Base-by-base conservation (phyloP, 176 grass and related monocot genomes). In the Coix lacrymajobi region DNA sequence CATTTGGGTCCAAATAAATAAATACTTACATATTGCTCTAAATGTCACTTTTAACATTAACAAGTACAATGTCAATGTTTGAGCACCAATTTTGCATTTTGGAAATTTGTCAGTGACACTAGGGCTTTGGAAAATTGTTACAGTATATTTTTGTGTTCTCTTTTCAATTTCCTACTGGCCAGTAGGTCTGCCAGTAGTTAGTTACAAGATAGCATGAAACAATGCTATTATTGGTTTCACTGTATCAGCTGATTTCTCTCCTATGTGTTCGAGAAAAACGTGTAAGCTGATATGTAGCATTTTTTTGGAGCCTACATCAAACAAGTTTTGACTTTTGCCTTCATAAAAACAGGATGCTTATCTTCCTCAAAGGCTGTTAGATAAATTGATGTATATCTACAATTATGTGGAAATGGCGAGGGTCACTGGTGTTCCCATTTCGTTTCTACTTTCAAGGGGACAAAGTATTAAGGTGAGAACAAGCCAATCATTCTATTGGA, bases 361-460 rank as follows among this genome's bases (percentile, higher is more conserved):
- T 88, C 92, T 98, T 79, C 96, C 96, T 15, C 96, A 98, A 78
- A 82, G 96, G 66, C 87, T 98, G 57, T 82, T 98, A 84, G 96
- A 98, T 76, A 98, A 98, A 84, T 86, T 98, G 85, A 93, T 98
- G 96, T 95, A 90, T 87, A 88, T 98, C 82, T 98, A 98, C 87
- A 98, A 98, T 76, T 93, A 98, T 90, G 96, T 98, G 65, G 96
- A 98, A 82, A 98, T 98, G 96, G 96, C 96, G 9, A 92, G 96
- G 76, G 96, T 98, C 85, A 98, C 96, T 84, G 96, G 92, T 79
- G 96, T 98, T 34, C 96, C 96, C 46, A 93, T 98, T 76, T 95
- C 96, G 44, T 98, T 98, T 90, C 85, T 98, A 49, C 90, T 98
- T 40, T 85, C 96, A 19, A 95, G 96, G 87, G 96, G 96, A 56